Evolutionary conservation across 2,329 filamentous ascomycete genomes (phyloP).

Genomic region (Zelopaecilomyces penicillatus): DNA sequence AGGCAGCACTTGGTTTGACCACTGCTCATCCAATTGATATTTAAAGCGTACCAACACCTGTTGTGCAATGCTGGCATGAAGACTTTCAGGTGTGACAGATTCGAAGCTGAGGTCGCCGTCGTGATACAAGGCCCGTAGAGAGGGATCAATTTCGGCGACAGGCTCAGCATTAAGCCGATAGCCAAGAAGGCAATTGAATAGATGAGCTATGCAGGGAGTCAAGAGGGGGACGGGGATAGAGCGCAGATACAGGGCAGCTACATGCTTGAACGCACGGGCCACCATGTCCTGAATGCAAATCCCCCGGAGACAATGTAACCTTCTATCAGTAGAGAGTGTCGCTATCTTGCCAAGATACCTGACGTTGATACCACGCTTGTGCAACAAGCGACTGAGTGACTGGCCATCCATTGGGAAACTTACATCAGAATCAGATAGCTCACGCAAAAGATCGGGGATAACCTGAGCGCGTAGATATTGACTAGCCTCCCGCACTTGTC

Average conservation of each 20-base stretch:
- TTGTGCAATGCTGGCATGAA: slow-evolving; percentile 60
- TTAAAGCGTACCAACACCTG: slow-evolving; percentile 70
- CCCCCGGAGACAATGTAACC: slow-evolving; percentile 67
- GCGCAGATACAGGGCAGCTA: slow-evolving; percentile 69
- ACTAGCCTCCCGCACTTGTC: slow-evolving; percentile 78
- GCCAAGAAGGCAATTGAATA: slow-evolving; percentile 90
- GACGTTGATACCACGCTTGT: slow-evolving; percentile 96
- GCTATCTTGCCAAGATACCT: slow-evolving; percentile 88
- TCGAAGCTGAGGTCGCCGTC: slow-evolving; percentile 79
- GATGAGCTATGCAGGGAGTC: slow-evolving; percentile 71
- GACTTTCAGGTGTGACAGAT: slow-evolving; percentile 62
- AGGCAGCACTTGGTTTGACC: slow-evolving; percentile 60
- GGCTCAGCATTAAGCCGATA: slow-evolving; percentile 68
- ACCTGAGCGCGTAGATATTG: slow-evolving; percentile 66
- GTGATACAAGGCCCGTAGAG: slow-evolving; percentile 66
- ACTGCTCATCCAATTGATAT: slow-evolving; percentile 60
- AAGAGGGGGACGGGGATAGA: slow-evolving; percentile 72
- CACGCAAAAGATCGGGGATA: slow-evolving; percentile 77
- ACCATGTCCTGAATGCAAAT: slow-evolving; percentile 89
- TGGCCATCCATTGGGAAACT: slow-evolving; percentile 99
- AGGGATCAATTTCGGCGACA: slow-evolving; percentile 65
- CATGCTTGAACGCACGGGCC: slow-evolving; percentile 90
- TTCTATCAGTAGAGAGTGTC: slow-evolving; percentile 57
- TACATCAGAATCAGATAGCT: slow-evolving; percentile 84
- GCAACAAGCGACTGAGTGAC: slow-evolving; percentile 77